These are phyloP conservation scores for Emmonsiellopsis sp. DNA, from an alignment of 2,329 filamentous ascomycete species.

Conservation along the genomic window DNA sequence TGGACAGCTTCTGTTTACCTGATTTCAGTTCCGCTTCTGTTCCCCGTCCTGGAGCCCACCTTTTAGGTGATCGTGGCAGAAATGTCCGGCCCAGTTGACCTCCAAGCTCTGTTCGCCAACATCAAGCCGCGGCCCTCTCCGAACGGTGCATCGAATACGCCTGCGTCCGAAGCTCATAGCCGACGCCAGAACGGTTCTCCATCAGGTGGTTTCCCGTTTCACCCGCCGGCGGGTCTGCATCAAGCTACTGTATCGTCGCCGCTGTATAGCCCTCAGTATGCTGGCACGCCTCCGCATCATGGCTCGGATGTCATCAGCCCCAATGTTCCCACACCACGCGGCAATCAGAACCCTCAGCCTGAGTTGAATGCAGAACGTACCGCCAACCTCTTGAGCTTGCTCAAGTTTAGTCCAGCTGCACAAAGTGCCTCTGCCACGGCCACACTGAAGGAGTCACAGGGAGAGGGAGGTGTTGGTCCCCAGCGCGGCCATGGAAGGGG, in stretches of 20 bases:
- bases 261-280: conserved; percentile 46
- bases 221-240: conserved; percentile 37
- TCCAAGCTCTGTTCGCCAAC: conserved; percentile 39
- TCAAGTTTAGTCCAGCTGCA: conserved; percentile 52
- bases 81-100: conserved; percentile 40
- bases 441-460: conserved; percentile 17
- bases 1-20: conserved; percentile 8
- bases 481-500: conserved; percentile 24
- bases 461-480: conserved; percentile 9
- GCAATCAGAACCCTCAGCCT: conserved; percentile 33
- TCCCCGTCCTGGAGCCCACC: conserved; percentile 17
- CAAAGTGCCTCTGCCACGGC: conserved; percentile 17
- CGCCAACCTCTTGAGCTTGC: conserved; percentile 53
- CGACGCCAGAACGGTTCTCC: conserved; percentile 21
- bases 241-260: conserved; percentile 51
- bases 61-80: conserved; percentile 28
- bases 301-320: conserved; percentile 52
- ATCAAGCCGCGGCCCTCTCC: conserved; percentile 34
- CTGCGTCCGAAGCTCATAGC: conserved; percentile 12
- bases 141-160: conserved; percentile 23
- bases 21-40: conserved; percentile 20
- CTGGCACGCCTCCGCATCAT: conserved; percentile 48
- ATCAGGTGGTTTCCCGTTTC: conserved; percentile 25
- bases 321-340: conserved; percentile 36
- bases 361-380: conserved; percentile 40